Percentiles rank a stretch among this genome's conserved stretches.
Conservation (phyloP, 305 asterid genomes). For the Nicotiana rustica region DNA sequence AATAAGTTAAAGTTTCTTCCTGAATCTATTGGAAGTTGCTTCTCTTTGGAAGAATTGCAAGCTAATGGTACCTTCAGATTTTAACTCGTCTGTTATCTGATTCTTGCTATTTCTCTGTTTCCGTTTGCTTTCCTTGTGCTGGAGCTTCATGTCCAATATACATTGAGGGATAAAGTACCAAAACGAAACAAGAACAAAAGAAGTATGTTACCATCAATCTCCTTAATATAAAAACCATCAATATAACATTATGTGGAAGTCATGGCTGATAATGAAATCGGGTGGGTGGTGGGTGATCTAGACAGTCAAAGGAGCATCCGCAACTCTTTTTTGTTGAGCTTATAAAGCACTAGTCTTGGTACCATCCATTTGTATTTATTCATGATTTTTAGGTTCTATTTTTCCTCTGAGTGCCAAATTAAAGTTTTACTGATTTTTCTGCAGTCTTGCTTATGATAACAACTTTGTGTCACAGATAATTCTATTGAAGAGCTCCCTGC, state of each 20-base stretch:
- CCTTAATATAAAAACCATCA: background rate
- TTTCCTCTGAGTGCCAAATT: background rate
- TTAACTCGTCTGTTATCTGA: background rate
- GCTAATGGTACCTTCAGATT: conserved; percentile 74
- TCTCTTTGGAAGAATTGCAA: conserved; percentile 91
- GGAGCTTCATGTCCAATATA: background rate
- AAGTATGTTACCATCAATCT: background rate
- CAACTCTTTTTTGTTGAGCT: conserved; percentile 2
- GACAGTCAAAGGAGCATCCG: background rate
- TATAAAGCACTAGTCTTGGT: background rate
- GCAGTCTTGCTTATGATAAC: conserved; percentile 15
- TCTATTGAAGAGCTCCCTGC: conserved; percentile 87
- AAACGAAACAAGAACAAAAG: background rate
- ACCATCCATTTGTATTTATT: background rate
- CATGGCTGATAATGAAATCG: background rate
- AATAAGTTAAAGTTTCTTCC: conserved; percentile 83
- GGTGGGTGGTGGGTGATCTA: conserved; percentile 7
- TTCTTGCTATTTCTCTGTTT: background rate
- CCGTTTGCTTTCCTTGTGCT: background rate
- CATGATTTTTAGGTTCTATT: background rate
- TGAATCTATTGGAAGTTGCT: conserved; percentile 95
- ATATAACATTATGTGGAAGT: background rate
- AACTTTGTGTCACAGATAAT: conserved; percentile 63
- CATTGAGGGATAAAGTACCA: background rate
- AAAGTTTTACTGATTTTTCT: background rate